phyloP scores from a whole-genome alignment of 2,329 filamentous ascomycete genomes.

The Paraphaeosphaeria minitans region DNA sequence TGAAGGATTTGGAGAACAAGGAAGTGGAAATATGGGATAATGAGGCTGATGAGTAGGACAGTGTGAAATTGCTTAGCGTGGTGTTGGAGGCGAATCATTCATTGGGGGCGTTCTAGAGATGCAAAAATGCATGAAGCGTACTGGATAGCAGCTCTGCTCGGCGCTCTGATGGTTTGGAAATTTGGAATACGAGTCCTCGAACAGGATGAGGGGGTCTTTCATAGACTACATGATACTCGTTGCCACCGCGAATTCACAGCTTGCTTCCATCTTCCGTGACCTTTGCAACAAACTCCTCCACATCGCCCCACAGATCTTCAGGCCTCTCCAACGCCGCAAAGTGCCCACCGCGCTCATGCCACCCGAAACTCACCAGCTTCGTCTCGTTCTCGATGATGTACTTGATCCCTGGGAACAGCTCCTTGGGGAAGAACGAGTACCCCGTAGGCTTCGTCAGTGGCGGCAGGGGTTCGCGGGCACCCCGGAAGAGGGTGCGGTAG shows the following conservation, averaged over 20 bases:
- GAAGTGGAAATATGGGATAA: constrained; percentile 82
- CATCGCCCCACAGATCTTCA: constrained; percentile 49
- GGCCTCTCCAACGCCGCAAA: constrained; percentile 59
- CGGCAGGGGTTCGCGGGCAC: neutral
- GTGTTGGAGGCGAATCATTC: neutral
- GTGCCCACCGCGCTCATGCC: constrained; percentile 58
- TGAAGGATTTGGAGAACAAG: constrained; percentile 73
- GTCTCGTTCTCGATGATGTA: constrained; percentile 45
- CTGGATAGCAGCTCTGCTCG: neutral
- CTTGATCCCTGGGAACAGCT: constrained; percentile 48
- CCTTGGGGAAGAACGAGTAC: constrained; percentile 52
- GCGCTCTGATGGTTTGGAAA: neutral
- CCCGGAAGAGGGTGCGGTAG: constrained; percentile 48
- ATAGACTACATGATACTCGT: neutral
- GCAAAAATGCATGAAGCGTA: neutral
- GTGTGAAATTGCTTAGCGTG: neutral
- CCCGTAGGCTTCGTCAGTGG: constrained; percentile 48
- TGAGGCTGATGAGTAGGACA: constrained; percentile 65
- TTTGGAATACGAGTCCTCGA: neutral
- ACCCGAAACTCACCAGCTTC: constrained; percentile 46
- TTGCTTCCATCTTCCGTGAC: constrained; percentile 36
- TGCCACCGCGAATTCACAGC: neutral
- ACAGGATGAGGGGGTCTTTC: neutral
- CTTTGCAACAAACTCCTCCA: constrained; percentile 52
- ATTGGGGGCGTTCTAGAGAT: neutral